Evolutionary conservation across 1,284 basidiomycete species (phyloP).

Genomic region (Clitocybe nebularis): DNA sequence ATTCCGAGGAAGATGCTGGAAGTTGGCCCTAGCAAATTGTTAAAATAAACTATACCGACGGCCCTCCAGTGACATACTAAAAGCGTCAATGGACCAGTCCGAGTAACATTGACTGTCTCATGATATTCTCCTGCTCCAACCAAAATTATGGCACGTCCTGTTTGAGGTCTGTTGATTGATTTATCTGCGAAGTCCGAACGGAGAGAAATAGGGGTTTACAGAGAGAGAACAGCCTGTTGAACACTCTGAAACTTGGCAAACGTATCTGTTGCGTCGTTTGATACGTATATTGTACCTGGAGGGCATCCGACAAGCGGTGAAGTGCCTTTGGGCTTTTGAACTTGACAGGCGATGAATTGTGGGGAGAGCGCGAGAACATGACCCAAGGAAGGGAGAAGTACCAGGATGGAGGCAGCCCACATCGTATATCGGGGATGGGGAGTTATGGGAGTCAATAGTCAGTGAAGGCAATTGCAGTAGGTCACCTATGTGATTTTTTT

Average conservation of each 20-base stretch:
- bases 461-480: too few species aligned
- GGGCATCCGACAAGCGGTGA: slow-evolving; percentile 54
- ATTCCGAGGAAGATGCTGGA: slow-evolving; percentile 22
- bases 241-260: slow-evolving; percentile 44
- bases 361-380: slow-evolving; percentile 37
- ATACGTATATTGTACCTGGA: slow-evolving; percentile 54
- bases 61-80: slow-evolving; percentile 35
- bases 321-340: slow-evolving; percentile 35
- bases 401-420: background rate
- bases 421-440: background rate
- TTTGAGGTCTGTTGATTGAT: slow-evolving; percentile 30
- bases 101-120: slow-evolving; percentile 56
- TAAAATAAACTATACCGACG: too few species aligned
- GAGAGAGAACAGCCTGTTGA: slow-evolving; percentile 49
- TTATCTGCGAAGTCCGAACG: background rate
- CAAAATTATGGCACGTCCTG: slow-evolving; percentile 44
- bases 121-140: slow-evolving; percentile 60
- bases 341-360: slow-evolving; percentile 43
- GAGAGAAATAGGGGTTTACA: slow-evolving; percentile 33
- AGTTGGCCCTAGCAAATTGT: slow-evolving; percentile 55
- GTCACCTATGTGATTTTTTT: too few species aligned
- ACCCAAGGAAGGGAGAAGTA: background rate
- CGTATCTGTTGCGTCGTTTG: slow-evolving; percentile 34
- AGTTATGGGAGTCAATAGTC: too few species aligned
- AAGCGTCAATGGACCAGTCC: slow-evolving; percentile 50